phyloP scores from a whole-genome alignment of 164 flowering plant genomes.

The Tetrastigma voinierianum region DNA sequence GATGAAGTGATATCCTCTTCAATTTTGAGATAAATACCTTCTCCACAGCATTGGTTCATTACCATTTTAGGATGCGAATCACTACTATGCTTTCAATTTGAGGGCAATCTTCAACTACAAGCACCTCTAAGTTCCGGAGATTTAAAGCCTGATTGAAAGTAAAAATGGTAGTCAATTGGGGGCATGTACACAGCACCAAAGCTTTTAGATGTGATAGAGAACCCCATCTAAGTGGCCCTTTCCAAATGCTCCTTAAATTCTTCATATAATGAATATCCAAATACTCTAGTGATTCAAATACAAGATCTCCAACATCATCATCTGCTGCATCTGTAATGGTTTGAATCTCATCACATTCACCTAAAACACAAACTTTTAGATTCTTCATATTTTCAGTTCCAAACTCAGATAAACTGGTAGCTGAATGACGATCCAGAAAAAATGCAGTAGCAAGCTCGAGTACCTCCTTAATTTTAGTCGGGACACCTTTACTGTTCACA shows the following conservation, averaged over 20 bases:
- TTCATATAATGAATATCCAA: slow-evolving; percentile 9
- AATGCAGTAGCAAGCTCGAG: slow-evolving; percentile 4
- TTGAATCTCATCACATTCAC: slow-evolving; percentile 14
- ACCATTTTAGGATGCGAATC: too few species aligned
- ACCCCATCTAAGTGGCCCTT: background rate
- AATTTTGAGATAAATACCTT: too few species aligned
- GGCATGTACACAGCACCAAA: too few species aligned
- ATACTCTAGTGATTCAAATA: background rate
- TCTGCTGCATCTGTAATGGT: slow-evolving; percentile 1
- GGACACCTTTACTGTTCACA: slow-evolving; percentile 2
- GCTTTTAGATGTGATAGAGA: too few species aligned
- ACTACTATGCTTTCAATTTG: too few species aligned
- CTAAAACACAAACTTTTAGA: slow-evolving; percentile 12
- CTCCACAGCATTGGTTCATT: too few species aligned
- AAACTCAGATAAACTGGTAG: slow-evolving; percentile 12
- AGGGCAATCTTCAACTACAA: too few species aligned
- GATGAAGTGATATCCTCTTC: too few species aligned
- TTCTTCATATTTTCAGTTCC: slow-evolving; percentile 1
- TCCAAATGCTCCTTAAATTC: slow-evolving; percentile 6
- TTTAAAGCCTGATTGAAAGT: too few species aligned
- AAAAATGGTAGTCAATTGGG: too few species aligned
- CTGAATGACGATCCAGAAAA: slow-evolving; percentile 6
- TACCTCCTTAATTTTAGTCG: background rate
- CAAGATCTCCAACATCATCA: background rate
- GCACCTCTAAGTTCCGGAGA: too few species aligned